phyloP scores from a whole-genome alignment of 345 rosid species.

The Populus ilicifolia region DNA sequence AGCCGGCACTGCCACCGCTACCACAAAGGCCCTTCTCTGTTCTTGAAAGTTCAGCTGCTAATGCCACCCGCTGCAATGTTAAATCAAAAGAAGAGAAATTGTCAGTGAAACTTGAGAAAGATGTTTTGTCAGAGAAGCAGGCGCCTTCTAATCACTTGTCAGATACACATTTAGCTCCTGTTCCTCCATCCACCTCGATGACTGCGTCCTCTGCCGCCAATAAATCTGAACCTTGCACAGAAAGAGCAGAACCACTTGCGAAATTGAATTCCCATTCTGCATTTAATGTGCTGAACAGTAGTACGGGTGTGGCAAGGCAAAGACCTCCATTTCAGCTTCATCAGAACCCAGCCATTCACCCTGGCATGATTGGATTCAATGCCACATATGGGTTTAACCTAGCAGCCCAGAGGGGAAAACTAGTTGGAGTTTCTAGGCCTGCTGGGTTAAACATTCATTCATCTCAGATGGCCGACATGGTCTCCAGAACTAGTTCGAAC shows the following conservation, averaged over 20 bases:
- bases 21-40: slow-evolving; percentile 10
- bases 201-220: slow-evolving; percentile 19
- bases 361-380: slow-evolving; percentile 42
- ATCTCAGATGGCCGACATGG: slow-evolving; percentile 24
- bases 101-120: slow-evolving; percentile 18
- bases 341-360: slow-evolving; percentile 19
- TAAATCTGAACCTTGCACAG: slow-evolving; percentile 26
- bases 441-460: slow-evolving; percentile 31
- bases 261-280: slow-evolving; percentile 19
- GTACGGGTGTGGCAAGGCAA: slow-evolving; percentile 16
- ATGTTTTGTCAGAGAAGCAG: slow-evolving; percentile 19
- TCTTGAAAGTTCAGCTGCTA: slow-evolving; percentile 24
- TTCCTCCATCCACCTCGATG: slow-evolving; percentile 12
- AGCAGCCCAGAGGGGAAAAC: slow-evolving; percentile 36
- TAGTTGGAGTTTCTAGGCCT: slow-evolving; percentile 21
- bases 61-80: neutral
- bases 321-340: slow-evolving; percentile 30
- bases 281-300: slow-evolving; percentile 13
- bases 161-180: slow-evolving; percentile 14
- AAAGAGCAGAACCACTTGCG: slow-evolving; percentile 17
- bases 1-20: slow-evolving; percentile 11
- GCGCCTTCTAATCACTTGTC: slow-evolving; percentile 13
- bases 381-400: slow-evolving; percentile 32
- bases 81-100: slow-evolving; percentile 21
- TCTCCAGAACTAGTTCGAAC: slow-evolving; percentile 21